Conservation (phyloP, 140 eudicot genomes). For the Stevia rebaudiana region DNA sequence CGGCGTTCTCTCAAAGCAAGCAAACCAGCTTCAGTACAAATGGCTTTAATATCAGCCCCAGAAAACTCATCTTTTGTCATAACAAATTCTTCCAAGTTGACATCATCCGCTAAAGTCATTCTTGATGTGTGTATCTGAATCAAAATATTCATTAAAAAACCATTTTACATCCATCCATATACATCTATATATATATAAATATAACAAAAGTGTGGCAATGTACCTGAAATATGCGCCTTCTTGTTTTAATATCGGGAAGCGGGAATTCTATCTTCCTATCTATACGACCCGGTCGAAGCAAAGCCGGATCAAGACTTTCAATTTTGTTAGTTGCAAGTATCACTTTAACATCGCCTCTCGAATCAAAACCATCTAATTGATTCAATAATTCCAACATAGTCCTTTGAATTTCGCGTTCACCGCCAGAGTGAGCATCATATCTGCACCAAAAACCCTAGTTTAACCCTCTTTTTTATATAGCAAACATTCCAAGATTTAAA, state of each 20-base stretch:
- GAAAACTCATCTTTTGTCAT: slow-evolving; percentile 85
- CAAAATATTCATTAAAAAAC: neutral
- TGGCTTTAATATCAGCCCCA: slow-evolving; percentile 85
- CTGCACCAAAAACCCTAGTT: slow-evolving; percentile 26
- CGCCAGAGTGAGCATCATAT: slow-evolving; percentile 95
- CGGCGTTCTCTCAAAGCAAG: slow-evolving; percentile 95
- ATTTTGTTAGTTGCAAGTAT: slow-evolving; percentile 91
- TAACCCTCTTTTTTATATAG: neutral
- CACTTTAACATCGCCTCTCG: slow-evolving; percentile 91
- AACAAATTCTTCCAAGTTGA: slow-evolving; percentile 70
- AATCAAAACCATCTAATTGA: slow-evolving; percentile 95
- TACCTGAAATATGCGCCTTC: slow-evolving; percentile 82
- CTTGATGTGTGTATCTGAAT: slow-evolving; percentile 78
- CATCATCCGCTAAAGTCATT: slow-evolving; percentile 78
- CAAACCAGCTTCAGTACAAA: slow-evolving; percentile 91
- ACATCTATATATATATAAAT: too few species aligned
- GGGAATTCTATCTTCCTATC: slow-evolving; percentile 92
- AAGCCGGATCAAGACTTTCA: slow-evolving; percentile 86
- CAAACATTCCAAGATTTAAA: neutral
- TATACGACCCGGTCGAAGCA: slow-evolving; percentile 89
- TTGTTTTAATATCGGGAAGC: slow-evolving; percentile 82
- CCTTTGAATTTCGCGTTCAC: slow-evolving; percentile 98
- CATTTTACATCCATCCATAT: neutral
- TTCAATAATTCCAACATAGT: slow-evolving; percentile 86
- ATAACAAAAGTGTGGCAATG: neutral